Conservation (phyloP, 345 rosid genomes). For the Psidium guajava region DNA sequence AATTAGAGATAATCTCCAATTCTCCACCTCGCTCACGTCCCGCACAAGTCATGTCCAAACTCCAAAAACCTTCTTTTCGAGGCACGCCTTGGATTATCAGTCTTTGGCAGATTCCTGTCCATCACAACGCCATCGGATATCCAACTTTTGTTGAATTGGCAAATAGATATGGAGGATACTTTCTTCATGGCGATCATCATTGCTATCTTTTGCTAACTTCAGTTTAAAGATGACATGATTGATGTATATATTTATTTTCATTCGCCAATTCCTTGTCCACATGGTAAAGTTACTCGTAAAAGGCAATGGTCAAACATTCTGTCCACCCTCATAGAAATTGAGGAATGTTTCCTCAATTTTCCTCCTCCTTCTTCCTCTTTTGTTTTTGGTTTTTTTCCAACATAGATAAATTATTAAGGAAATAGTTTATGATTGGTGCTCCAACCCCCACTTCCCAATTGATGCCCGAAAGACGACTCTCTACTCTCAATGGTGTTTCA, state of each 20-base stretch:
- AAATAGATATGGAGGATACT: not conserved
- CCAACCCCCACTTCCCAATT: not conserved
- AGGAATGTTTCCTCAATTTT: not conserved
- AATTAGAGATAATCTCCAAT: not conserved
- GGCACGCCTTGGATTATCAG: not conserved
- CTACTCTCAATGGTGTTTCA: not conserved
- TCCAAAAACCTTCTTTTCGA: not conserved
- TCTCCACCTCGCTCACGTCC: not conserved
- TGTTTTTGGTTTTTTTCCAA: not conserved
- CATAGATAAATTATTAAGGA: not conserved
- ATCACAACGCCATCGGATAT: not conserved
- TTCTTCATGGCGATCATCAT: not conserved
- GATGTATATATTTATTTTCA: not conserved
- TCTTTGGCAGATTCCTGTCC: not conserved
- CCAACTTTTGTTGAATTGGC: not conserved
- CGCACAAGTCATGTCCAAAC: not conserved
- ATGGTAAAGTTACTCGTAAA: not conserved
- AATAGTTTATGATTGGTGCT: not conserved
- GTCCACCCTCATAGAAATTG: not conserved
- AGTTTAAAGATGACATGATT: not conserved
- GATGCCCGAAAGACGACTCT: not conserved
- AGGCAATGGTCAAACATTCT: not conserved
- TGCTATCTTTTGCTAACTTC: not conserved
- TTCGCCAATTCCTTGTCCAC: not conserved
- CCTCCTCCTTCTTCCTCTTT: not conserved